A percentile compares a stretch with the other conserved stretches of the same genome.
Conservation (phyloP, 2,329 filamentous ascomycete genomes). For the Myriosclerotinia curreyana region DNA sequence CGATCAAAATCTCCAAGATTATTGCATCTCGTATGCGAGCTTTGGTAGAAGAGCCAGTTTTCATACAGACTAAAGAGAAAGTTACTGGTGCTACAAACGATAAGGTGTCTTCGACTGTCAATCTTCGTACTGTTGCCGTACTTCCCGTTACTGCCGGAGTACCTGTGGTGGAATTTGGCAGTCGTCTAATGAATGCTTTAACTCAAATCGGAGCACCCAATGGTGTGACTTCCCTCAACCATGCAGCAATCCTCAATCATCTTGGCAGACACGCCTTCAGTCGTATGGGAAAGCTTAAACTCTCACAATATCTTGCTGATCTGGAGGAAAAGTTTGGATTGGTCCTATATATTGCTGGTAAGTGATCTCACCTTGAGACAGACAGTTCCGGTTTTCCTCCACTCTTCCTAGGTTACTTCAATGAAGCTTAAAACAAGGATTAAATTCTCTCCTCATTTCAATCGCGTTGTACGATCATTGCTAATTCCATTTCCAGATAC, state of each 20-base stretch:
- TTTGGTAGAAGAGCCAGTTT: conserved; percentile 76
- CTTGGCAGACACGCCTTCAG: conserved; percentile 95
- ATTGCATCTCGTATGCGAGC: conserved; percentile 93
- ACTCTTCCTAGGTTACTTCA: no score
- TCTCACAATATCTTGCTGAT: conserved; percentile 94
- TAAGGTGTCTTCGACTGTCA: conserved; percentile 79
- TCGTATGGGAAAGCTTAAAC: conserved; percentile 92
- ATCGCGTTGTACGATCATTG: conserved; percentile 11
- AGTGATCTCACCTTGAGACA: conserved; percentile 41
- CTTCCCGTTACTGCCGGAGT: conserved; percentile 88
- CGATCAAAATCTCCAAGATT: conserved; percentile 98
- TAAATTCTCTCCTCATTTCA: conserved; percentile 27
- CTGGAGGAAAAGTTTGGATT: conserved; percentile 96
- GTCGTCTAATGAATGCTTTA: conserved; percentile 80
- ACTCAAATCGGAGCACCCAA: conserved; percentile 86
- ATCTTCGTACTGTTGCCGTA: conserved; percentile 88
- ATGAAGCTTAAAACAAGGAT: no score
- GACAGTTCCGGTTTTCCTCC: no score
- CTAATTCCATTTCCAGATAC: conserved; percentile 61
- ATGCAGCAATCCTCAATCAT: conserved; percentile 90
- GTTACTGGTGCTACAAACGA: conserved; percentile 58
- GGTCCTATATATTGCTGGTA: conserved; percentile 86
- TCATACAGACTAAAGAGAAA: conserved; percentile 62
- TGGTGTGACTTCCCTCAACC: conserved; percentile 87
- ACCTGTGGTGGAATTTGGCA: conserved; percentile 93